phyloP scores from a whole-genome alignment of 208 protist species.

The Wallacemonas sp. region DNA sequence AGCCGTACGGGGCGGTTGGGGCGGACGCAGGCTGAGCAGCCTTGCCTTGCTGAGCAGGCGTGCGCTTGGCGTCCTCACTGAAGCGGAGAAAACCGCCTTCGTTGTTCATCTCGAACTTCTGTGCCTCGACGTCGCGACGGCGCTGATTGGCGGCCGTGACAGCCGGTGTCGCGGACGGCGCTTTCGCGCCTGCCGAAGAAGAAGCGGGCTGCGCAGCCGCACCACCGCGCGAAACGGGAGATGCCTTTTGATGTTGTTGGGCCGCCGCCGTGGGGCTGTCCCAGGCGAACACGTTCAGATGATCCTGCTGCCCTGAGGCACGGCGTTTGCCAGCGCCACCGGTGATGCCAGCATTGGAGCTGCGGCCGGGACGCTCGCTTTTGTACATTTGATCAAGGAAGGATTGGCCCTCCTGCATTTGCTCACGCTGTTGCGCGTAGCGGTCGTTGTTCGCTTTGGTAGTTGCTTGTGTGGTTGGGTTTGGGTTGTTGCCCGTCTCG shows the following conservation, averaged over 20 bases:
- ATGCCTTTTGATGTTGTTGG: constrained; percentile 6
- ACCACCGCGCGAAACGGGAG: constrained; percentile 11
- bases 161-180: neutral
- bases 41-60: constrained; percentile 10
- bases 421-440: constrained; percentile 28
- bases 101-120: constrained; percentile 45
- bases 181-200: neutral
- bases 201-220: constrained; percentile 16
- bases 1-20: neutral
- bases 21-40: neutral
- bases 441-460: constrained; percentile 16
- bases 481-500: constrained; percentile 24
- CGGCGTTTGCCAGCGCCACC: constrained; percentile 16
- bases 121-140: constrained; percentile 34
- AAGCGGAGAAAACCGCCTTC: constrained; percentile 73
- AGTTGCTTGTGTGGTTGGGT: constrained; percentile 1
- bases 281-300: constrained; percentile 83
- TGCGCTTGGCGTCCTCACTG: constrained; percentile 37
- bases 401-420: constrained; percentile 38
- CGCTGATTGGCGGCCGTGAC: constrained; percentile 10
- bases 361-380: constrained; percentile 15
- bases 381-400: constrained; percentile 64
- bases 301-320: constrained; percentile 26
- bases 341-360: constrained; percentile 3
- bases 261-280: constrained; percentile 27